phyloP scores from a whole-genome alignment of 1,284 basidiomycete species.

The Ustilago vetiveriae region DNA sequence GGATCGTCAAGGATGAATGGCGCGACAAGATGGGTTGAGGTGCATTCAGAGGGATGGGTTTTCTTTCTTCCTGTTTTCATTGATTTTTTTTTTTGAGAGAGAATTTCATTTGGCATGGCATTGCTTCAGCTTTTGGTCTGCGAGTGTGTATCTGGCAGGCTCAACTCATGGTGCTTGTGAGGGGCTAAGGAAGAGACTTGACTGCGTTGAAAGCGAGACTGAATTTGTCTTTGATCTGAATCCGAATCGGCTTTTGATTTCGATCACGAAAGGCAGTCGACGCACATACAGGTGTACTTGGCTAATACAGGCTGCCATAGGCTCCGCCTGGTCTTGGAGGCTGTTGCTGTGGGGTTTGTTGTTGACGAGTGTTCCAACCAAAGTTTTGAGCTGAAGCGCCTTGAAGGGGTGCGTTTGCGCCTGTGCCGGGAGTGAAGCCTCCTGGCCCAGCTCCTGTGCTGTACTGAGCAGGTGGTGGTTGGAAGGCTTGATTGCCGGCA shows the following conservation, averaged over 20 bases:
- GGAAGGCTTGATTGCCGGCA: neutral
- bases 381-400: conserved; percentile 5
- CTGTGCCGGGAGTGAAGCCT: conserved; percentile 28
- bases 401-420: conserved; percentile 18
- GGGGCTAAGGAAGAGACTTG: no score
- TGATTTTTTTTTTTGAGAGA: neutral
- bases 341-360: conserved; percentile 4
- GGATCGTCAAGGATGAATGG: conserved; percentile 54
- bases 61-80: neutral
- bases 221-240: neutral
- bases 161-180: no score
- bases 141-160: no score
- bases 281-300: no score
- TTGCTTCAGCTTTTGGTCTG: neutral
- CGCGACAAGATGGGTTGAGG: conserved; percentile 11
- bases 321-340: conserved; percentile 26
- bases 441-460: neutral
- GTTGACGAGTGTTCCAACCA: conserved; percentile 14
- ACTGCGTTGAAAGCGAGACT: neutral
- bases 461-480: neutral
- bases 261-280: no score
- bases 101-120: neutral
- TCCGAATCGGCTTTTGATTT: neutral
- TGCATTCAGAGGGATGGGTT: no score
- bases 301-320: conserved; percentile 41